Evolutionary conservation across 2,329 filamentous ascomycete species (phyloP), one percentile per base, ranked within the genome.

Genomic region (Coniosporium tulheliwenetii): DNA sequence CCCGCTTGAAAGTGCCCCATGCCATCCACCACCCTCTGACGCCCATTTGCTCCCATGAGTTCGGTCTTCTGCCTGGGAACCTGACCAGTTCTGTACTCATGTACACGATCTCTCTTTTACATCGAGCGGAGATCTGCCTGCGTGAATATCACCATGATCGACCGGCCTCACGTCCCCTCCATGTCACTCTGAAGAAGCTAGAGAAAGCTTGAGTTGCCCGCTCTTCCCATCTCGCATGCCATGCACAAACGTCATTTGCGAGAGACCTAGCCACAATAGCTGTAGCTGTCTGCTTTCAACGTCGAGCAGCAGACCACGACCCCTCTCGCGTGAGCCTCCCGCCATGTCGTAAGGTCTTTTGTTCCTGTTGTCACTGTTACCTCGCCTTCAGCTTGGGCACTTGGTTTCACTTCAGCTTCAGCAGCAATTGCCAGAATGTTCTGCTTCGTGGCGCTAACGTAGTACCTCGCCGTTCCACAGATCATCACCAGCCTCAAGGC

Each of bases 401-500:
- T 35, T 35, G 33, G 12, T 15, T 35, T 35, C 14, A 15, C 5
- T 10, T n/a, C 14, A 15, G 12, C 14, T 35, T n/a, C 12, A n/a
- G 33, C 12, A n/a, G 33, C 14, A 15, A 10, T n/a, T 5, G 12
- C 33, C 14, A 10, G 3, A 5, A 15, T 35, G 14, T n/a, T 35
- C 33, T n/a, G 33, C 14, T n/a, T 35, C 7, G 10, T 15, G 12
- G 33, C 33, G 33, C 33, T 60, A 52, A 60, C 55, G 42, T 53
- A 41, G 48, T 49, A 39, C 40, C 12, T 43, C 44, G 19, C 19
- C 19, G 19, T 35, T 10, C 7, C 33, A 35, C 14, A 35, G 33
- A 15, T 15, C 12, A 35, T 60, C 61, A 29, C 57, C 56, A 41
- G 56, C 59, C 47, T 54, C 60, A 50, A 63, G 64, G 51, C 63